These are phyloP conservation scores for Cucurbita pepo DNA, from an alignment of 306 rosid species.

Conservation along the genomic window DNA sequence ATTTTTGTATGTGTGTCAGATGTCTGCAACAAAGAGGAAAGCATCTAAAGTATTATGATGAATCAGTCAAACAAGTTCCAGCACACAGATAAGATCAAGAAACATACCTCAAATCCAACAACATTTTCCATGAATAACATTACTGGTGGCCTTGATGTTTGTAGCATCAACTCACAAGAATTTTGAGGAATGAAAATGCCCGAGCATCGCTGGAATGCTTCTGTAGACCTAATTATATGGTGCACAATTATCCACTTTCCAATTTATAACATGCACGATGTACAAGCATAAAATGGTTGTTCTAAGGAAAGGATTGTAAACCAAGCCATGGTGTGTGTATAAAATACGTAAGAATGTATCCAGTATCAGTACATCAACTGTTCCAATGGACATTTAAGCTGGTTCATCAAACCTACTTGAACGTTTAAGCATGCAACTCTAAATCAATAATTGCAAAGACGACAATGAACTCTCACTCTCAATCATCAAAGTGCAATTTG, in stretches of 20 bases:
- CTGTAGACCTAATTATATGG: slow-evolving; percentile 58
- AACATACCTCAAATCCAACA: slow-evolving; percentile 85
- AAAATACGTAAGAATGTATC: not conserved
- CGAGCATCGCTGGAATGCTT: slow-evolving; percentile 87
- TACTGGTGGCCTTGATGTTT: slow-evolving; percentile 39
- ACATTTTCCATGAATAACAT: slow-evolving; percentile 87
- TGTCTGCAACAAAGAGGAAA: slow-evolving; percentile 29
- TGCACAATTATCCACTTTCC: slow-evolving; percentile 11
- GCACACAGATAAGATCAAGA: not conserved
- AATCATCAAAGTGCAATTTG: too few relatives aligned
- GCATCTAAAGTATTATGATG: not conserved
- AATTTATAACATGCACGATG: not conserved
- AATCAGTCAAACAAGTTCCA: slow-evolving; percentile 3
- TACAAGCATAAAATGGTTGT: not conserved
- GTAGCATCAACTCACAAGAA: slow-evolving; percentile 78
- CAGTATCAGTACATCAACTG: not conserved
- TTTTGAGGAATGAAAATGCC: slow-evolving; percentile 83
- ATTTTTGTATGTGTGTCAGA: slow-evolving; percentile 70
- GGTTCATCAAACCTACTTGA: not conserved
- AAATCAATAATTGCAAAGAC: too few relatives aligned
- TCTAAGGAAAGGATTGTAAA: not conserved
- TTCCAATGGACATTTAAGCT: not conserved
- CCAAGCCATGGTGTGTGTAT: not conserved
- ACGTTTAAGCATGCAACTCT: too few relatives aligned
- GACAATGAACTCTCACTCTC: too few relatives aligned